Evolutionary conservation across 1,139 yeast species (phyloP).

Genomic region (Williopsis jadinii): DNA sequence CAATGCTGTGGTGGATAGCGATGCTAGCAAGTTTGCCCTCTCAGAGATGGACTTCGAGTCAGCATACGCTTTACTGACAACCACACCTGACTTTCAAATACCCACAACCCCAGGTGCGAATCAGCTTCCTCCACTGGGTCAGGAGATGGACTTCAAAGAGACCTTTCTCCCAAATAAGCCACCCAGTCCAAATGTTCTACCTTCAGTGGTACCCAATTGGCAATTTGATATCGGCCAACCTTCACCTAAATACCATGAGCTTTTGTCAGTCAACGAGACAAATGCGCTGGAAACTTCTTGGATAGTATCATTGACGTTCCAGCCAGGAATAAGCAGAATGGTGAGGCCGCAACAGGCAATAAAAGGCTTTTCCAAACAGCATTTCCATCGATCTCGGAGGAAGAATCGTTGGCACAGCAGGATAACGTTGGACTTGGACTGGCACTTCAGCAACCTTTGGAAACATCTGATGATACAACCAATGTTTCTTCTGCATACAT

Average conservation of each 20-base stretch:
- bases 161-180: no score
- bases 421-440: no score
- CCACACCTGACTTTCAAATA: constrained; percentile 13
- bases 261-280: constrained; percentile 25
- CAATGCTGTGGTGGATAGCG: neutral
- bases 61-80: constrained; percentile 20
- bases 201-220: no score
- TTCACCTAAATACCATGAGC: constrained; percentile 7
- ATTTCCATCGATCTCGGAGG: neutral
- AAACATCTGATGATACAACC: no score
- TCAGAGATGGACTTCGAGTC: constrained; percentile 21
- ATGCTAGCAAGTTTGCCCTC: constrained; percentile 5
- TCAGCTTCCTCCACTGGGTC: neutral
- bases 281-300: constrained; percentile 31
- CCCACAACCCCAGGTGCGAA: constrained; percentile 1
- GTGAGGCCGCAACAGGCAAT: neutral
- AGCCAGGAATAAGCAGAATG: constrained; percentile 1
- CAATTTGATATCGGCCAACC: neutral
- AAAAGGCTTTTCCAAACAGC: neutral
- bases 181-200: no score
- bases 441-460: no score
- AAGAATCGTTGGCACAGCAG: no score
- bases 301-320: constrained; percentile 32
- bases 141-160: no score
- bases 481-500: no score